These are phyloP conservation scores for Trifolium dubium DNA, from an alignment of 306 rosid genomes.

Conservation along the genomic window DNA sequence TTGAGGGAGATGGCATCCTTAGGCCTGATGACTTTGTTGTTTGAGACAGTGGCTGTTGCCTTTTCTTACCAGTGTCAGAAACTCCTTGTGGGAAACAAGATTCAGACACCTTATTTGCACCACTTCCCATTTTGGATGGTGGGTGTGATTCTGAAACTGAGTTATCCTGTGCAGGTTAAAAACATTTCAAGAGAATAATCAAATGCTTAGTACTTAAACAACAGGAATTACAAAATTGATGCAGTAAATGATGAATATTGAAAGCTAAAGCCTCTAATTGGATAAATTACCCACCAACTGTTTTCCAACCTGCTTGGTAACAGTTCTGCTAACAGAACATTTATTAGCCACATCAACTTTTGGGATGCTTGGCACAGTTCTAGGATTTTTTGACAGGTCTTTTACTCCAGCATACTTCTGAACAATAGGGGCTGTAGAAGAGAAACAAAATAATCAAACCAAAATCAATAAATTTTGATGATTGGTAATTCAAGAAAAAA, in stretches of 20 bases:
- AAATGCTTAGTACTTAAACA: constrained; percentile 34
- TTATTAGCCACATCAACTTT: constrained; percentile 52
- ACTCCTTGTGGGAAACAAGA: constrained; percentile 48
- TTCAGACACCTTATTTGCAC: constrained; percentile 48
- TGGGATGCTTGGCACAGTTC: constrained; percentile 41
- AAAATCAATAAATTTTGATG: constrained; percentile 12
- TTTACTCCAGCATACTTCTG: constrained; percentile 49
- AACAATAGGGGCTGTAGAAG: constrained; percentile 41
- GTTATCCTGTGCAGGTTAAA: constrained; percentile 52
- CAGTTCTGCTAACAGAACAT: constrained; percentile 50
- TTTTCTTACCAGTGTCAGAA: constrained; percentile 43
- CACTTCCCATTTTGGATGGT: constrained; percentile 41
- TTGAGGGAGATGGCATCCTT: constrained; percentile 94
- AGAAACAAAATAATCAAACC: constrained; percentile 40
- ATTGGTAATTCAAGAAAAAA: constrained; percentile 14
- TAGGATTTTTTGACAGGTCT: constrained; percentile 43
- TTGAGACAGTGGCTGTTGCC: constrained; percentile 47
- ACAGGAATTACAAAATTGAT: constrained; percentile 10
- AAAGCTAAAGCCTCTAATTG: constrained; percentile 35
- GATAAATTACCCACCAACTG: constrained; percentile 63
- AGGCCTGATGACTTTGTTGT: constrained; percentile 76
- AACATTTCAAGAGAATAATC: constrained; percentile 27
- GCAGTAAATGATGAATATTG: constrained; percentile 10
- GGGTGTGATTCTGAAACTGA: constrained; percentile 48
- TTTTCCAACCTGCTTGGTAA: constrained; percentile 56